These are phyloP conservation scores for Lophiostoma macrostomum DNA, from an alignment of 495 filamentous ascomycete species.

Conservation along the genomic window DNA sequence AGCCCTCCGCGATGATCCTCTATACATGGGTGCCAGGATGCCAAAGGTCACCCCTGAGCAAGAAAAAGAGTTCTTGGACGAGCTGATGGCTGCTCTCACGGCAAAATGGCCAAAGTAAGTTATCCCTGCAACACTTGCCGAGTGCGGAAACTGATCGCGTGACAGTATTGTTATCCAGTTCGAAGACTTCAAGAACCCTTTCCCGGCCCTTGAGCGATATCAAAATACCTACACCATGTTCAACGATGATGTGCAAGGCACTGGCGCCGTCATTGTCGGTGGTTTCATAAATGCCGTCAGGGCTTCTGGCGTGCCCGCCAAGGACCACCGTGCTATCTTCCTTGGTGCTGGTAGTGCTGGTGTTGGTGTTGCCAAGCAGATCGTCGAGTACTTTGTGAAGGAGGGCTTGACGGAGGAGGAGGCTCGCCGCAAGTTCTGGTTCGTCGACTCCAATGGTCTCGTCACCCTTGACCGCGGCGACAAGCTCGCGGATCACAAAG, in stretches of 20 bases:
- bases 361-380: slow-evolving; percentile 94
- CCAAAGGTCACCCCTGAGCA: slow-evolving; percentile 77
- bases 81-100: slow-evolving; percentile 89
- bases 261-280: slow-evolving; percentile 88
- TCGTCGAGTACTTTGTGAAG: slow-evolving; percentile 91
- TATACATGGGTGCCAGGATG: slow-evolving; percentile 86
- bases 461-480: slow-evolving; percentile 93
- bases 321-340: slow-evolving; percentile 93
- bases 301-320: slow-evolving; percentile 76
- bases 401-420: slow-evolving; percentile 90
- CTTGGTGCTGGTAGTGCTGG: slow-evolving; percentile 93
- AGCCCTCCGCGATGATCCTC: slow-evolving; percentile 79
- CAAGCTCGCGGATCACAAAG: slow-evolving; percentile 92
- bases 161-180: slow-evolving; percentile 90
- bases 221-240: slow-evolving; percentile 86
- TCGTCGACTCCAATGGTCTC: slow-evolving; percentile 91
- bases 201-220: slow-evolving; percentile 88
- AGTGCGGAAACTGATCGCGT: slow-evolving; percentile 23
- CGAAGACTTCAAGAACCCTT: slow-evolving; percentile 98
- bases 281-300: slow-evolving; percentile 95
- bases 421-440: slow-evolving; percentile 88
- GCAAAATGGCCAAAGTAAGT: slow-evolving; percentile 79
- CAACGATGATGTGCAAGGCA: slow-evolving; percentile 99
- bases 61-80: slow-evolving; percentile 91
- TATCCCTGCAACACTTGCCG: not conserved